These are phyloP conservation scores for Terfezia claveryi DNA, from an alignment of 495 filamentous ascomycete species.

Conservation along the genomic window DNA sequence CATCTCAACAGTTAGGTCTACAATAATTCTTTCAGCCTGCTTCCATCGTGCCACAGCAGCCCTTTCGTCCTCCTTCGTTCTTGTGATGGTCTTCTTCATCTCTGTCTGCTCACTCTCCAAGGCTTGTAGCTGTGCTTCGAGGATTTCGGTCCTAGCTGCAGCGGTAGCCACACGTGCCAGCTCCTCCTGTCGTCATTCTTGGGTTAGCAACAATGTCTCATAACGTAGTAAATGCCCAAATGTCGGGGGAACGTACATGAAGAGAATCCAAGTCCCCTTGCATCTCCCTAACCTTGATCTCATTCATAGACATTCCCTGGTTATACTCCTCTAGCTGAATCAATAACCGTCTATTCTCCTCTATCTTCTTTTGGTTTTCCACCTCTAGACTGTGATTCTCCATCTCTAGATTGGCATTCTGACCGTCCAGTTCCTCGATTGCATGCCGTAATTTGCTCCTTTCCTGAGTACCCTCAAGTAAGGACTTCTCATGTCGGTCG, in stretches of 20 bases:
- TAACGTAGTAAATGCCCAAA: slow-evolving; percentile 8
- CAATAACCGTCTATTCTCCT: slow-evolving; percentile 58
- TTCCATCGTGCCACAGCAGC: slow-evolving; percentile 63
- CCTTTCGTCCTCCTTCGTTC: slow-evolving; percentile 46
- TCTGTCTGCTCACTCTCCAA: slow-evolving; percentile 62
- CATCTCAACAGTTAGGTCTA: slow-evolving; percentile 59
- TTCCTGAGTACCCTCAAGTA: slow-evolving; percentile 71
- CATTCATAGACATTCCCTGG: slow-evolving; percentile 46
- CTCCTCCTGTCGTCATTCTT: slow-evolving; percentile 32
- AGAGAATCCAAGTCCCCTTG: slow-evolving; percentile 52
- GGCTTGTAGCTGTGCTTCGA: slow-evolving; percentile 53
- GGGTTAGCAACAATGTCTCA: no score
- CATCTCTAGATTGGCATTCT: slow-evolving; percentile 37
- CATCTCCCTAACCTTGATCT: slow-evolving; percentile 47
- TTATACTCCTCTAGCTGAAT: slow-evolving; percentile 71
- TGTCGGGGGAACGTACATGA: slow-evolving; percentile 17
- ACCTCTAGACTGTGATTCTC: slow-evolving; percentile 55
- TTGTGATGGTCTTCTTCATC: slow-evolving; percentile 40
- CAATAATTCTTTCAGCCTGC: slow-evolving; percentile 52
- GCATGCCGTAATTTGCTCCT: slow-evolving; percentile 42
- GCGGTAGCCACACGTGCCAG: slow-evolving; percentile 48
- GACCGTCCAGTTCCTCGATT: slow-evolving; percentile 25
- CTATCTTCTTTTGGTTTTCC: slow-evolving; percentile 46
- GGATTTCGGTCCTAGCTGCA: slow-evolving; percentile 45
- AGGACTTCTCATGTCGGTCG: slow-evolving; percentile 76